These are phyloP conservation scores for Lasiodiplodia theobromae DNA, from an alignment of 2,329 filamentous ascomycete genomes.

Conservation along the genomic window DNA sequence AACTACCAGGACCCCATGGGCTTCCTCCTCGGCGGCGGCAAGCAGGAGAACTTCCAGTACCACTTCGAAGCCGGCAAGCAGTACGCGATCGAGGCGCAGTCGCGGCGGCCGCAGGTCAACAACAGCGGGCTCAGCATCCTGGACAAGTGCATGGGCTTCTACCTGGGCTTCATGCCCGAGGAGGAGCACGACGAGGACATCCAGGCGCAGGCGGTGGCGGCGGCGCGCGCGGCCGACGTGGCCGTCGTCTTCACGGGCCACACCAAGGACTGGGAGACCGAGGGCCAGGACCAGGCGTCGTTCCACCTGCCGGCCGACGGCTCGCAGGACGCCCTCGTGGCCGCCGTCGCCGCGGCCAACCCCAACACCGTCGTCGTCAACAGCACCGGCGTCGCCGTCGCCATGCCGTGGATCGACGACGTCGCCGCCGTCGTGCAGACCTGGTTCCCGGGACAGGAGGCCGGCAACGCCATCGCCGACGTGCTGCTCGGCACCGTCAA, in stretches of 20 bases:
- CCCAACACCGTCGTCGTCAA: slow-evolving; percentile 74
- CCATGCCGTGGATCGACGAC: slow-evolving; percentile 73
- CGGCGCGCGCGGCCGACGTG: slow-evolving; percentile 75
- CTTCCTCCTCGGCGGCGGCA: slow-evolving; percentile 23
- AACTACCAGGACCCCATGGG: slow-evolving; percentile 73
- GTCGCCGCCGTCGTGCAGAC: slow-evolving; percentile 74
- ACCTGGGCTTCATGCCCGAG: slow-evolving; percentile 68
- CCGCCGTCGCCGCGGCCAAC: slow-evolving; percentile 69
- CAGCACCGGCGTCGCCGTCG: slow-evolving; percentile 76
- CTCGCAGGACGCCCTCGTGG: slow-evolving; percentile 69
- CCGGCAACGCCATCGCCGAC: slow-evolving; percentile 80
- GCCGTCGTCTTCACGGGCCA: slow-evolving; percentile 80
- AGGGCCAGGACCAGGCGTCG: slow-evolving; percentile 69
- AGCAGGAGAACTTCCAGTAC: slow-evolving; percentile 60
- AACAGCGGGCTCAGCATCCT: slow-evolving; percentile 72
- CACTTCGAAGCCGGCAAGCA: slow-evolving; percentile 70
- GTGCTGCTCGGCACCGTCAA: slow-evolving; percentile 77
- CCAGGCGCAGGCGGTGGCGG: slow-evolving; percentile 64
- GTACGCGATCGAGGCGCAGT: slow-evolving; percentile 66
- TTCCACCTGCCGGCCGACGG: slow-evolving; percentile 65
- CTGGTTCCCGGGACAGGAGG: slow-evolving; percentile 88
- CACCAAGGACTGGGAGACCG: slow-evolving; percentile 79
- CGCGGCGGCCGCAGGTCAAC: slow-evolving; percentile 66
- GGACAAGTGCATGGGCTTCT: slow-evolving; percentile 69
- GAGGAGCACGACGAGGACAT: slow-evolving; percentile 69